These are phyloP conservation scores for Solanum pennellii DNA, from an alignment of 257 asterid species.

Conservation along the genomic window DNA sequence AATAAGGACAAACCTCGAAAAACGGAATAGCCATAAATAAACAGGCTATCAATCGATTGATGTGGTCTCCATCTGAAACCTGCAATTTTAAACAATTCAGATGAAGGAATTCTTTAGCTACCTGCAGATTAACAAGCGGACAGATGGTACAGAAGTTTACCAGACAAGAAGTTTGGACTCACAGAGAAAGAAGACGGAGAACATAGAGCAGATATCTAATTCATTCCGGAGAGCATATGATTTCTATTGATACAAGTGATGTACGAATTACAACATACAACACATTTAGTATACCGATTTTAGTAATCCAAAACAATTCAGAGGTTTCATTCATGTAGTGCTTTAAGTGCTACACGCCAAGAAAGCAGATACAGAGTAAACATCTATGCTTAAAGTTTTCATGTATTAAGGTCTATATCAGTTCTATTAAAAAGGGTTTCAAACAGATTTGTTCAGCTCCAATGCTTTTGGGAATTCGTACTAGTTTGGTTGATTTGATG, in stretches of 20 bases:
- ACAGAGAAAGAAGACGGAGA: background rate
- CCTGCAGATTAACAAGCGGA: background rate
- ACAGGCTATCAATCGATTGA: constrained; percentile 72
- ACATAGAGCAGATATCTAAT: background rate
- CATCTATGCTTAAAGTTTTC: background rate
- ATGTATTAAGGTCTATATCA: background rate
- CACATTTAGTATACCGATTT: background rate
- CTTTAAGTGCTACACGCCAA: background rate
- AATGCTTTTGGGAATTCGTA: background rate
- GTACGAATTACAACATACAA: background rate
- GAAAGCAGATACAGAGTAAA: background rate
- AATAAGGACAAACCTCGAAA: constrained; percentile 50
- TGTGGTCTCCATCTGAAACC: constrained; percentile 88
- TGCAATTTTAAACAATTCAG: constrained; percentile 22
- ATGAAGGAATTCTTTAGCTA: background rate
- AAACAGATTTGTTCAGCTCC: background rate
- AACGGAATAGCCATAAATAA: constrained; percentile 80
- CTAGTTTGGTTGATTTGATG: background rate
- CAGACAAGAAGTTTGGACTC: background rate
- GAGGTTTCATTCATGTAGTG: background rate
- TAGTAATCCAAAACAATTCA: background rate
- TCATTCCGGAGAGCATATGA: background rate
- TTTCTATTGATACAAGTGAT: background rate
- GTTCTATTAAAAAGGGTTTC: background rate
- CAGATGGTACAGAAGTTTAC: background rate